Conservation (phyloP, 2,329 filamentous ascomycete species). For the Fusarium scirpi region DNA sequence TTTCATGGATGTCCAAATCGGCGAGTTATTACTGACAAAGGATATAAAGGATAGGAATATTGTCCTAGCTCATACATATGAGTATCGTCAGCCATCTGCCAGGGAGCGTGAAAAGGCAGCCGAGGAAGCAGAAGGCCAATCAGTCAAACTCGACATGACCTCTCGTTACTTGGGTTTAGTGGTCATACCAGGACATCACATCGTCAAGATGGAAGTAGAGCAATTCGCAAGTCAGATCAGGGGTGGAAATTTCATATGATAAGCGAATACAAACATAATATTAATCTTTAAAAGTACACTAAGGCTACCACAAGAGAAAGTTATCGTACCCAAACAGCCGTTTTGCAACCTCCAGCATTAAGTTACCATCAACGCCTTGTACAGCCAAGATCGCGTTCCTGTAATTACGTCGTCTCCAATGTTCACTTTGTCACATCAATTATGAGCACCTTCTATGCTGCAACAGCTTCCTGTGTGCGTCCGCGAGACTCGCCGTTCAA, state of each 20-base stretch:
- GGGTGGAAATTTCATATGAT: slow-evolving; percentile 28
- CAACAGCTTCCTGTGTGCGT: slow-evolving; percentile 65
- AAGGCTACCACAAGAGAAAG: slow-evolving; percentile 43
- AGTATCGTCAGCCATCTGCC: slow-evolving; percentile 82
- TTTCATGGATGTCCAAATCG: not conserved
- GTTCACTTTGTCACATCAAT: slow-evolving; percentile 17
- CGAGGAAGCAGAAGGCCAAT: slow-evolving; percentile 52
- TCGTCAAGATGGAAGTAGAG: slow-evolving; percentile 89
- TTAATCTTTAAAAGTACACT: slow-evolving; percentile 48
- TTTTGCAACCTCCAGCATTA: slow-evolving; percentile 41
- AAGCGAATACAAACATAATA: slow-evolving; percentile 33
- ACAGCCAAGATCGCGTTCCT: slow-evolving; percentile 38
- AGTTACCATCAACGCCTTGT: slow-evolving; percentile 48
- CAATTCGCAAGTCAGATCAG: slow-evolving; percentile 72
- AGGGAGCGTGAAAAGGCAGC: slow-evolving; percentile 58
- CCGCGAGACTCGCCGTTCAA: slow-evolving; percentile 69
- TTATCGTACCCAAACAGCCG: slow-evolving; percentile 39
- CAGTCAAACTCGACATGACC: slow-evolving; percentile 76
- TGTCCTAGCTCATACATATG: slow-evolving; percentile 85
- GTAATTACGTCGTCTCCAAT: slow-evolving; percentile 30
- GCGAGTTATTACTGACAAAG: not conserved
- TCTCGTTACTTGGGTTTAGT: slow-evolving; percentile 90
- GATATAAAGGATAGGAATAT: slow-evolving; percentile 82
- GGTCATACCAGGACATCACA: slow-evolving; percentile 87
- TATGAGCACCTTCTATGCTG: slow-evolving; percentile 52